Evolutionary conservation across 2,329 filamentous ascomycete species (phyloP).

Genomic region (Helotiales sp.): DNA sequence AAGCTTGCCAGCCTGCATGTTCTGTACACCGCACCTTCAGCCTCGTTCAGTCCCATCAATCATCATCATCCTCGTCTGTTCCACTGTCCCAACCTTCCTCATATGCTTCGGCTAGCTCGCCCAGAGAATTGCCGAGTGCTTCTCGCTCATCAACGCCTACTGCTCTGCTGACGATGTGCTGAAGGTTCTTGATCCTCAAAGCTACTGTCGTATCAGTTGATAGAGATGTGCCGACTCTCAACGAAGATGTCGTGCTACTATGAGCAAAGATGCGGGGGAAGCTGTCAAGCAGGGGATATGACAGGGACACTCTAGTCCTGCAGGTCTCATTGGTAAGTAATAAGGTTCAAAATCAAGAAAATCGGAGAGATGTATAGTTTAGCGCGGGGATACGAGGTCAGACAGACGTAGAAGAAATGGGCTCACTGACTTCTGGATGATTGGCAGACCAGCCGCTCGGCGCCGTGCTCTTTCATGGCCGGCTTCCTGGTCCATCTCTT

Average conservation of each 20-base stretch:
- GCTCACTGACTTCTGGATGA: conserved; percentile 42
- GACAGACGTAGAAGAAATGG: neutral
- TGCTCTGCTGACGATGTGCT: conserved; percentile 65
- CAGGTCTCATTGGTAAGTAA: conserved; percentile 28
- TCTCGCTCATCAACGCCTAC: conserved; percentile 82
- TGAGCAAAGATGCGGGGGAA: conserved; percentile 76
- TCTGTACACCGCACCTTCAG: conserved; percentile 5
- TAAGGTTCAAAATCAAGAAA: conserved; percentile 11
- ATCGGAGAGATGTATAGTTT: neutral
- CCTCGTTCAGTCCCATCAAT: conserved; percentile 31
- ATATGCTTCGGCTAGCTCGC: conserved; percentile 85
- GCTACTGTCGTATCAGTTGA: conserved; percentile 79
- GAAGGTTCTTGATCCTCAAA: conserved; percentile 67
- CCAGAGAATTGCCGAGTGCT: conserved; percentile 77
- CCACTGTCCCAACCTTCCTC: conserved; percentile 86
- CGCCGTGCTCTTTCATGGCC: conserved; percentile 42
- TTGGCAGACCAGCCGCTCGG: conserved; percentile 41
- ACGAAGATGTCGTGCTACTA: conserved; percentile 45
- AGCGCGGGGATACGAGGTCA: conserved; percentile 45
- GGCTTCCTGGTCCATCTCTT: conserved; percentile 36
- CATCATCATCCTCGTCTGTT: conserved; percentile 69
- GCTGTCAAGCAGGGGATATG: conserved; percentile 81
- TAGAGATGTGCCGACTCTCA: conserved; percentile 64
- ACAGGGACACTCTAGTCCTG: conserved; percentile 53
- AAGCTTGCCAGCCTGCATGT: neutral